Base-by-base conservation (phyloP, 768 basidiomycete genomes). In the Porphyrellus cyaneotinctus region DNA sequence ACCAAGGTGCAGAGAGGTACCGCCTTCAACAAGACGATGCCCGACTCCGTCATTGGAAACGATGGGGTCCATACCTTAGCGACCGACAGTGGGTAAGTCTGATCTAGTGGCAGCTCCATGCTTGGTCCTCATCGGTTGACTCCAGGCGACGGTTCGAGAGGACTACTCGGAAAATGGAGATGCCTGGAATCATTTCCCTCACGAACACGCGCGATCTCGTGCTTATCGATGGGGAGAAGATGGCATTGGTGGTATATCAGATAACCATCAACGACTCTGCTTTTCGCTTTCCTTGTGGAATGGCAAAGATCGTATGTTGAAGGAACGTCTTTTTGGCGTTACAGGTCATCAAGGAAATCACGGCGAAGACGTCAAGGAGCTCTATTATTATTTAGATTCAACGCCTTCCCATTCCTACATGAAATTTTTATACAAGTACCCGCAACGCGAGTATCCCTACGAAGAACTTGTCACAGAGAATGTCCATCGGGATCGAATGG, bases 391-490 rank as follows among this genome's bases (percentile, higher is more conserved):
- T 70, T 82, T 99, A 55, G 97, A 98, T 69, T 95, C 92, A 33
- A 97, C 97, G 1, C 97, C 97, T 33, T 97, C 97, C 2, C 97
- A 99, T 64, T 97, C 95, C 7, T 99, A 98, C 79, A 98, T 99
- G 97, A 99, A 99, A 70, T 97, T 91, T 72, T 74, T 97, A 51
- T 99, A 99, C 82, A 99, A 99, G 70, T 99, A 99, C 62, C 95
- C 97, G 13, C 97, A 99, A 69, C 77, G 84, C 61, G 76, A 79
- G 31, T 99, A 81, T 70, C 97, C 97, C 1, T 99, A 99, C 70
- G 95, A 98, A 64, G 83, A 95, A 55, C 83, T 99, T 49, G 88
- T 97, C 13, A 72, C 76, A 42, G 94, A 99, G 74, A 95, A 87
- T 65, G 74, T 82, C 63, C 81, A 86, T 59, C 79, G 97, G 43